These are phyloP conservation scores for Phaeophleospora eucalypticola DNA, from an alignment of 2,329 filamentous ascomycete genomes.

Conservation along the genomic window DNA sequence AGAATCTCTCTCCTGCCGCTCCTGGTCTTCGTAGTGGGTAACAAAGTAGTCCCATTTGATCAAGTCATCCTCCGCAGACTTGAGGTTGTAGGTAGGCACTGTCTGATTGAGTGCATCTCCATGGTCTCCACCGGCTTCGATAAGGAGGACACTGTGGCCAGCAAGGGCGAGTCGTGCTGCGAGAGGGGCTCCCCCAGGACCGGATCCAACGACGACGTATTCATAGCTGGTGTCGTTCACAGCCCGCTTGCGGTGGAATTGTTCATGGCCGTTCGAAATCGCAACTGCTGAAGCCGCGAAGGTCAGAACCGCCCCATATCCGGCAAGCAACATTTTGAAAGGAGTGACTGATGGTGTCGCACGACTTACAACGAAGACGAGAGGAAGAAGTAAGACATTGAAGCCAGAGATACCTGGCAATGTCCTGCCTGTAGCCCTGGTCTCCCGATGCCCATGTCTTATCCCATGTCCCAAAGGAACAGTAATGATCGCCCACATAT, in stretches of 20 bases:
- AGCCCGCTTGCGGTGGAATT: conserved; percentile 4
- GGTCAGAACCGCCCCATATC: conserved; percentile 3
- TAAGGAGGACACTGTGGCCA: conserved; percentile 56
- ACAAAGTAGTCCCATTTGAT: conserved; percentile 62
- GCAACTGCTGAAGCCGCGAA: conserved; percentile 1
- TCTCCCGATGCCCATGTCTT: no score
- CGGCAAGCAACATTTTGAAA: conserved; percentile 5
- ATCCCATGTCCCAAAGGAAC: no score
- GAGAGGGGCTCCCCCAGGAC: conserved; percentile 56
- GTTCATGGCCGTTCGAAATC: conserved; percentile 3
- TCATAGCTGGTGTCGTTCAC: conserved; percentile 45
- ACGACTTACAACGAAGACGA: neutral
- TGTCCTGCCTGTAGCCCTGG: neutral
- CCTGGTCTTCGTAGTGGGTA: conserved; percentile 56
- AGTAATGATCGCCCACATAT: neutral
- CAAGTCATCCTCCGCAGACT: conserved; percentile 53
- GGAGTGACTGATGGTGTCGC: neutral
- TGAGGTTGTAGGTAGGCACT: conserved; percentile 52
- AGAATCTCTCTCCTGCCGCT: conserved; percentile 51
- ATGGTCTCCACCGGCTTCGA: conserved; percentile 59
- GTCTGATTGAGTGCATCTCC: conserved; percentile 50
- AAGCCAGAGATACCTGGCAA: neutral
- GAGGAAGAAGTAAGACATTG: conserved; percentile 1
- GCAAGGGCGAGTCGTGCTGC: conserved; percentile 57
- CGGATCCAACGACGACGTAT: conserved; percentile 61